These are phyloP conservation scores for Ascochyta rabiei DNA, from an alignment of 2,329 filamentous ascomycete species.

Conservation along the genomic window DNA sequence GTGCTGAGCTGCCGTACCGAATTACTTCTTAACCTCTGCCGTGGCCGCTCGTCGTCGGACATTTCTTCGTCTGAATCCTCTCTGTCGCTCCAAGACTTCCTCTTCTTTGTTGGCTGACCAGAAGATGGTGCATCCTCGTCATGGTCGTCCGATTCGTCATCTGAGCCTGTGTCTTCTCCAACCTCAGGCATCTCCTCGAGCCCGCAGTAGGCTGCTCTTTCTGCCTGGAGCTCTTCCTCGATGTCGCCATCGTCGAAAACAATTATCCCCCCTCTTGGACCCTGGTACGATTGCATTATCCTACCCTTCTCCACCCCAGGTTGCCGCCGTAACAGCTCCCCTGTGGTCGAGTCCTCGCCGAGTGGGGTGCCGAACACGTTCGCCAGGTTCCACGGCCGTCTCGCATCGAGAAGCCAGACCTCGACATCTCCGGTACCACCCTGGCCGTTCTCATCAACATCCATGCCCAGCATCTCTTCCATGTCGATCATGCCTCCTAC, in stretches of 20 bases:
- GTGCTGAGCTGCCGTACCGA: constrained; percentile 63
- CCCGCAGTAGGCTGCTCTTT: constrained; percentile 84
- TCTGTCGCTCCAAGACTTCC: constrained; percentile 58
- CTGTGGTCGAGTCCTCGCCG: constrained; percentile 53
- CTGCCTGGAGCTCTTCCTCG: constrained; percentile 74
- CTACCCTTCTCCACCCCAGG: constrained; percentile 74
- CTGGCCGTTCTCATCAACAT: constrained; percentile 67
- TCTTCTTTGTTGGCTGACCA: constrained; percentile 47
- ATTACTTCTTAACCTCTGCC: constrained; percentile 84
- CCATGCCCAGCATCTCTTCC: constrained; percentile 77
- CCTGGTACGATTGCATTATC: constrained; percentile 73
- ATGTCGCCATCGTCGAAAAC: constrained; percentile 98
- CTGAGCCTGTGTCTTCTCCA: constrained; percentile 71
- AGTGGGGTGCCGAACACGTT: constrained; percentile 82
- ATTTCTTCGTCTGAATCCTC: constrained; percentile 67
- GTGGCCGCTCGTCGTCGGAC: constrained; percentile 76
- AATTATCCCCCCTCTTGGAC: constrained; percentile 84
- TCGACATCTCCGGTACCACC: constrained; percentile 80
- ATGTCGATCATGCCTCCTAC: constrained; percentile 92
- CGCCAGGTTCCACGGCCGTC: constrained; percentile 90
- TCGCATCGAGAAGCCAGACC: constrained; percentile 91
- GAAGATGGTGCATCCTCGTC: constrained; percentile 42
- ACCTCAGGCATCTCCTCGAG: constrained; percentile 89
- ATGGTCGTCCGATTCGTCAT: constrained; percentile 58
- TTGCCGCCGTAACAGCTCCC: constrained; percentile 58